Conservation (phyloP, 148 eudicot genomes). For the Talinum fruticosum region DNA sequence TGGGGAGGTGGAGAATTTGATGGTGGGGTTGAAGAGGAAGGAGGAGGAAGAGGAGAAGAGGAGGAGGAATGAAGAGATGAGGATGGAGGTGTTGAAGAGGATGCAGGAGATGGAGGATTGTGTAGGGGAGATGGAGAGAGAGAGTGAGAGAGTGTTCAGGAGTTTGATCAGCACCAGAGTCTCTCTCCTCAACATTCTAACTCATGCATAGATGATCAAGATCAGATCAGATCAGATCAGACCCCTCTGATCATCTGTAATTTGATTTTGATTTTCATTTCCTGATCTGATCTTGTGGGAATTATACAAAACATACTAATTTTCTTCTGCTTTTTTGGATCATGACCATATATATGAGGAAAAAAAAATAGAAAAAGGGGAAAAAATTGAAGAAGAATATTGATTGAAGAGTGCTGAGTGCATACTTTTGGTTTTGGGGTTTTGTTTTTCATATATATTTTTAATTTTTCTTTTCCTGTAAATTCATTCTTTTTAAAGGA, state of each 20-base stretch:
- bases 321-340: conserved; percentile 2
- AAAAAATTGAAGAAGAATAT: background rate
- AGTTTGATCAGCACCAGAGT: conserved; percentile 78
- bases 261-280: background rate
- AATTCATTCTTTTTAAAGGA: conserved; percentile 12
- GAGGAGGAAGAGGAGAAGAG: conserved; percentile 23
- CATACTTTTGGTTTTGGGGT: background rate
- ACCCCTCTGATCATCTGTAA: background rate
- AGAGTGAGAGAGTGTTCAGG: conserved; percentile 77
- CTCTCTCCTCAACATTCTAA: conserved; percentile 73
- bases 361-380: background rate
- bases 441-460: background rate
- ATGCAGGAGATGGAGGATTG: conserved; percentile 70
- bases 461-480: conserved; percentile 1
- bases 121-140: conserved; percentile 54
- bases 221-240: too few relatives aligned
- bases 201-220: conserved; percentile 48
- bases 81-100: conserved; percentile 41
- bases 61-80: conserved; percentile 41
- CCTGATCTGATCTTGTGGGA: background rate
- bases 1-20: conserved; percentile 29
- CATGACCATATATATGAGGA: background rate
- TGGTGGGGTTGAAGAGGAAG: conserved; percentile 32
- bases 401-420: background rate
- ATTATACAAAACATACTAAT: conserved; percentile 7